Evolutionary conservation across 2,329 filamentous ascomycete species (phyloP).

Genomic region (Chaetomiaceae sp.): DNA sequence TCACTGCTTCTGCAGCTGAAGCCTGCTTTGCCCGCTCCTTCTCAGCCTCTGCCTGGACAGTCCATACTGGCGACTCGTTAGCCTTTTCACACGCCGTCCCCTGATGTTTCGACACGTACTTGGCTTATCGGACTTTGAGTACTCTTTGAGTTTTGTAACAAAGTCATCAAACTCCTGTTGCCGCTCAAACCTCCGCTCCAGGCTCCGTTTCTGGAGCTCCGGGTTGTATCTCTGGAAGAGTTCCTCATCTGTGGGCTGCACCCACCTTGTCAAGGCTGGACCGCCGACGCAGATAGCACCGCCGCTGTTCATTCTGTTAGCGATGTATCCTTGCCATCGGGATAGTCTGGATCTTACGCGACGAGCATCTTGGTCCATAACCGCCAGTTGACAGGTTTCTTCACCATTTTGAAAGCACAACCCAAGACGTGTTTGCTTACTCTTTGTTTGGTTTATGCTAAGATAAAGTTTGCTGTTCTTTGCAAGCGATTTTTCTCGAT

Average conservation of each 20-base stretch:
- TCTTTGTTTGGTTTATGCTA: background rate
- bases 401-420: slow-evolving; percentile 25
- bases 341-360: slow-evolving; percentile 48
- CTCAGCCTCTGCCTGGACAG: slow-evolving; percentile 46
- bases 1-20: slow-evolving; percentile 34
- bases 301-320: slow-evolving; percentile 51
- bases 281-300: slow-evolving; percentile 72
- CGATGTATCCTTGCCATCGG: background rate
- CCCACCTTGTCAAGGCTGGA: slow-evolving; percentile 74
- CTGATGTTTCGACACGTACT: slow-evolving; percentile 53
- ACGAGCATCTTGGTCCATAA: slow-evolving; percentile 66
- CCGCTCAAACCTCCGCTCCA: slow-evolving; percentile 71
- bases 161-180: slow-evolving; percentile 90
- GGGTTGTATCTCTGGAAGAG: slow-evolving; percentile 90
- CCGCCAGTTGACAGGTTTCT: slow-evolving; percentile 50
- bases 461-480: no score
- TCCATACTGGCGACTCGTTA: slow-evolving; percentile 40
- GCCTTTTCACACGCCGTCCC: background rate
- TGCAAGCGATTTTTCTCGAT: no score
- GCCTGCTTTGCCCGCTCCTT: slow-evolving; percentile 40
- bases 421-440: background rate
- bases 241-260: slow-evolving; percentile 85
- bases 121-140: slow-evolving; percentile 85
- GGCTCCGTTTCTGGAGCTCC: slow-evolving; percentile 80
- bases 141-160: slow-evolving; percentile 76